Evolutionary conservation across 441 rosid species (phyloP).

Genomic region (Monsonia emarginata): DNA sequence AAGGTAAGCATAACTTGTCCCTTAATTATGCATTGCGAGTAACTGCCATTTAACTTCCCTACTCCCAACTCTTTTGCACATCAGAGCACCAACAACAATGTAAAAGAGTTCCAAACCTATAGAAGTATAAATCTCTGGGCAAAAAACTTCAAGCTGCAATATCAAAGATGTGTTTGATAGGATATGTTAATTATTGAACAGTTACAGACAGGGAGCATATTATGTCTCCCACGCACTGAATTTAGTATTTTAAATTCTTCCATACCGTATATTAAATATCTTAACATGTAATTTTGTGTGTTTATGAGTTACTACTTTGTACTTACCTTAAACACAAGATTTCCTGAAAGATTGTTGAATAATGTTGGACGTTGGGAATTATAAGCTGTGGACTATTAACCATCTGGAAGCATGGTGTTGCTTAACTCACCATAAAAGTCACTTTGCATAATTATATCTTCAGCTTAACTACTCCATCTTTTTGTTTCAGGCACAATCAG

Average conservation of each 20-base stretch:
- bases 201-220: background rate
- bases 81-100: background rate
- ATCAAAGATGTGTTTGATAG: background rate
- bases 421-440: background rate
- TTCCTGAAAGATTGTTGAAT: background rate
- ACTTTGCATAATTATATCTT: background rate
- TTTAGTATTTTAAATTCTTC: background rate
- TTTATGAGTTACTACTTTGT: no score
- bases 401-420: background rate
- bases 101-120: background rate
- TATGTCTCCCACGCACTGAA: background rate
- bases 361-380: background rate
- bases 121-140: background rate
- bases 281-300: background rate
- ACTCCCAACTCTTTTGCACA: background rate
- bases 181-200: background rate
- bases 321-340: background rate
- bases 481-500: conserved; percentile 68
- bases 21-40: background rate
- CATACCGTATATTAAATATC: background rate
- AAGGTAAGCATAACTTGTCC: conserved; percentile 34
- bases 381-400: background rate
- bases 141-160: background rate
- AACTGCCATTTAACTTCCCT: background rate
- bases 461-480: background rate